Evolutionary conservation across 2,329 filamentous ascomycete species (phyloP).

Genomic region (Cytospora chrysosperma): DNA sequence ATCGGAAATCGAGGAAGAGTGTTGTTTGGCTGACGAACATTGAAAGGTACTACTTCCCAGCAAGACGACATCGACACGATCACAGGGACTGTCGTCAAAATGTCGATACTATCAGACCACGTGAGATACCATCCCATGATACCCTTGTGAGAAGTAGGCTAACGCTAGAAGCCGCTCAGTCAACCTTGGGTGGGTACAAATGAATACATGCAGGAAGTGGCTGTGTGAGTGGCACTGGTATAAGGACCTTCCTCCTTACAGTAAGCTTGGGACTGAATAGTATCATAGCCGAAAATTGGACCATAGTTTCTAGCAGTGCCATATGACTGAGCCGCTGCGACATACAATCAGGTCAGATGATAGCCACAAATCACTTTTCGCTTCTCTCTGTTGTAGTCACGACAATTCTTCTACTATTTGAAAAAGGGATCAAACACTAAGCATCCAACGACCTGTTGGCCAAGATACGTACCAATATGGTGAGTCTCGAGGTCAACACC

Average conservation of each 20-base stretch:
- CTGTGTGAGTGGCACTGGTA: neutral
- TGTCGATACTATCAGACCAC: neutral
- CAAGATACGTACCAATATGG: too few relatives aligned
- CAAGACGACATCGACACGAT: neutral
- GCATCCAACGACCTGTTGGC: too few relatives aligned
- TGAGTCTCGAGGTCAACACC: too few relatives aligned
- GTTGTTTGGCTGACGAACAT: neutral
- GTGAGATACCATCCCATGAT: neutral
- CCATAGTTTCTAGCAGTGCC: neutral
- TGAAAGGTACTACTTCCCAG: neutral
- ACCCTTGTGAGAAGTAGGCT: neutral
- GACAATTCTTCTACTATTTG: too few relatives aligned
- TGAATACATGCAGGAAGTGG: neutral
- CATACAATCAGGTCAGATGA: too few relatives aligned
- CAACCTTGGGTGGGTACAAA: neutral
- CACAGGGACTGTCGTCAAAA: neutral
- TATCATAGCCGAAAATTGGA: neutral
- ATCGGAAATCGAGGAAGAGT: neutral
- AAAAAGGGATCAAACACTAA: too few relatives aligned
- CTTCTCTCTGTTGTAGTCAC: too few relatives aligned
- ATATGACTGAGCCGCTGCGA: too few relatives aligned
- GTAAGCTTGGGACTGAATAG: neutral
- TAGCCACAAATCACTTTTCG: too few relatives aligned
- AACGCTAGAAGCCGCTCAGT: neutral
- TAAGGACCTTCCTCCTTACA: neutral